These are phyloP conservation scores for Graphiopsis chlorocephala DNA, from an alignment of 2,329 filamentous ascomycete genomes.

Conservation along the genomic window DNA sequence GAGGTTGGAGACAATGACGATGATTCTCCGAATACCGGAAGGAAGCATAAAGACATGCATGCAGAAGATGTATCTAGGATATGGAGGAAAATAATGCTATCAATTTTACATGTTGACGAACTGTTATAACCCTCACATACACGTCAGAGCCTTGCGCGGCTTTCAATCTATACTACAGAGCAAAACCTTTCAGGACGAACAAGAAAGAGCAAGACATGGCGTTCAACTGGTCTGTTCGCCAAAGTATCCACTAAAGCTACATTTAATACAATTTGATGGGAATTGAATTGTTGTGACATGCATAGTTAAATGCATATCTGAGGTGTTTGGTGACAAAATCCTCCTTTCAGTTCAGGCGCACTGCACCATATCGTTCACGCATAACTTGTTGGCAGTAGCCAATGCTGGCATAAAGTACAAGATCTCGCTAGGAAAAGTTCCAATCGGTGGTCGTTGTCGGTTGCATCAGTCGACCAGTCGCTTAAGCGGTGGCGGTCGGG, in stretches of 20 bases:
- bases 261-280: slow-evolving; percentile 16
- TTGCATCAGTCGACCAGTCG: slow-evolving; percentile 9
- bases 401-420: slow-evolving; percentile 18
- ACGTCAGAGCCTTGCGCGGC: background rate
- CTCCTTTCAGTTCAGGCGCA: slow-evolving; percentile 23
- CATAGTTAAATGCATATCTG: slow-evolving; percentile 23
- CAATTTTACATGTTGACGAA: background rate
- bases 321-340: slow-evolving; percentile 16
- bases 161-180: background rate
- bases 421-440: slow-evolving; percentile 14
- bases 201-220: background rate
- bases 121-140: background rate
- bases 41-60: background rate
- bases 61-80: background rate
- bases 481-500: slow-evolving; percentile 24
- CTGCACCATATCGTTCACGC: slow-evolving; percentile 1
- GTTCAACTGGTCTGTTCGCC: slow-evolving; percentile 7
- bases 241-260: slow-evolving; percentile 23
- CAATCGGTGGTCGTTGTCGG: background rate
- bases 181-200: background rate
- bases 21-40: background rate
- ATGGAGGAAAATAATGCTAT: background rate
- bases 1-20: background rate
- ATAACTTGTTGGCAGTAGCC: slow-evolving; percentile 19
- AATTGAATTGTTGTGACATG: slow-evolving; percentile 20